Conservation (phyloP, 352 stramenopile species). For the Thalassiosira hispida region DNA sequence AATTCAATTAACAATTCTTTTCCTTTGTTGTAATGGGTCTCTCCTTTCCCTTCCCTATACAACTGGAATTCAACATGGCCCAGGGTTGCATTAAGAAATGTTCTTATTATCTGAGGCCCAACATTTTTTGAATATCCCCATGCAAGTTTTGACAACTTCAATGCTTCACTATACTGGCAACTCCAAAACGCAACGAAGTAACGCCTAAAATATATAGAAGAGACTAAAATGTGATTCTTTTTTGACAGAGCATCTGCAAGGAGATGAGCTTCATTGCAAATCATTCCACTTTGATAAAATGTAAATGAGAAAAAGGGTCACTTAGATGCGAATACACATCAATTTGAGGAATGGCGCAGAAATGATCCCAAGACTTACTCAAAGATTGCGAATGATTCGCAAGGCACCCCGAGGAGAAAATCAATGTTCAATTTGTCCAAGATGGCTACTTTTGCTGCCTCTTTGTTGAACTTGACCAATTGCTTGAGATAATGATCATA, state of each 20-base stretch:
- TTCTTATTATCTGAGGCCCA: too few relatives aligned
- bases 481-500: not conserved
- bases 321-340: too few relatives aligned
- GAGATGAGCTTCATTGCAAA: conserved; percentile 1
- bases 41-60: conserved; percentile 9
- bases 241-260: conserved; percentile 14
- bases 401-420: not conserved
- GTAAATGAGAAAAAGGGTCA: too few relatives aligned
- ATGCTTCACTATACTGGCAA: conserved; percentile 1
- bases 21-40: conserved; percentile 3
- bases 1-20: conserved; percentile 4
- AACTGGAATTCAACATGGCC: conserved; percentile 1
- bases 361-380: conserved; percentile 1
- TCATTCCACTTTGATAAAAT: conserved; percentile 11
- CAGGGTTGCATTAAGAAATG: not conserved
- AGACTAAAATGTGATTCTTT: not conserved
- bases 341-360: too few relatives aligned
- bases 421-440: not conserved
- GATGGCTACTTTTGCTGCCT: conserved; percentile 8
- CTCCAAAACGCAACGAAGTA: not conserved
- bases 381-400: conserved; percentile 10
- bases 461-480: conserved; percentile 8
- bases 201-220: not conserved
- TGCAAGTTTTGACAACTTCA: not conserved
- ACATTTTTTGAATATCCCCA: not conserved